Conservation (phyloP, 2,329 filamentous ascomycete species). For the Alternaria postmessia region DNA sequence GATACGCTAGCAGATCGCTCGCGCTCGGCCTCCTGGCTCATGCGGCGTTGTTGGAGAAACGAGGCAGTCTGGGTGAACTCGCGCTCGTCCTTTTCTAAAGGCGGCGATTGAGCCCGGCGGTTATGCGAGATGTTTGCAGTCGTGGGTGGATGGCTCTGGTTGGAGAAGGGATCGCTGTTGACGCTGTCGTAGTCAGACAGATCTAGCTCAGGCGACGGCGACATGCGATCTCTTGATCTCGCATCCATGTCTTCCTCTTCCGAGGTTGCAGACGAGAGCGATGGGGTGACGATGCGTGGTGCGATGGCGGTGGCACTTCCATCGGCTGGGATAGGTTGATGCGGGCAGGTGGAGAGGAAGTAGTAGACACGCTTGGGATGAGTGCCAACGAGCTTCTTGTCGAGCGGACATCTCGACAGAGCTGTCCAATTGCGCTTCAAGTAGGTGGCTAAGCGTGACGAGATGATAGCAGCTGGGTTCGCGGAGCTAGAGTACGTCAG, state of each 20-base stretch:
- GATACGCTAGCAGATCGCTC: constrained; percentile 51
- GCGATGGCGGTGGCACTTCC: constrained; percentile 59
- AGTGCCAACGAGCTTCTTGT: constrained; percentile 89
- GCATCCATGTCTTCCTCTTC: constrained; percentile 71
- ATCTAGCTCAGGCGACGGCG: constrained; percentile 92
- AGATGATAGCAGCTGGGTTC: constrained; percentile 94
- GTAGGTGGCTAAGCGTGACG: constrained; percentile 87
- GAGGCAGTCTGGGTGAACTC: constrained; percentile 97
- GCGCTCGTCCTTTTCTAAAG: constrained; percentile 91
- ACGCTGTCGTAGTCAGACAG: constrained; percentile 84
- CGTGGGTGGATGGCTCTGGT: constrained; percentile 52
- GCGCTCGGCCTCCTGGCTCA: constrained; percentile 53
- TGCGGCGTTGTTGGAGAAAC: constrained; percentile 71
- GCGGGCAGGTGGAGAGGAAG: constrained; percentile 88
- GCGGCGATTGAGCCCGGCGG: constrained; percentile 81
- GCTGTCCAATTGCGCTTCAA: constrained; percentile 85
- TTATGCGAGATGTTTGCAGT: constrained; percentile 62
- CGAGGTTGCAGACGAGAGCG: constrained; percentile 79
- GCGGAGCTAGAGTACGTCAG: constrained; percentile 73
- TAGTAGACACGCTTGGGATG: constrained; percentile 97
- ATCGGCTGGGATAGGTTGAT: constrained; percentile 79
- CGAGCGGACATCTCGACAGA: constrained; percentile 81
- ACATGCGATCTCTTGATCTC: constrained; percentile 71
- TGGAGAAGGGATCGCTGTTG: constrained; percentile 68
- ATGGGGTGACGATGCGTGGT: constrained; percentile 78